Conservation (phyloP, 2,329 filamentous ascomycete genomes). For the Stagonosporopsis chrysanthemi region DNA sequence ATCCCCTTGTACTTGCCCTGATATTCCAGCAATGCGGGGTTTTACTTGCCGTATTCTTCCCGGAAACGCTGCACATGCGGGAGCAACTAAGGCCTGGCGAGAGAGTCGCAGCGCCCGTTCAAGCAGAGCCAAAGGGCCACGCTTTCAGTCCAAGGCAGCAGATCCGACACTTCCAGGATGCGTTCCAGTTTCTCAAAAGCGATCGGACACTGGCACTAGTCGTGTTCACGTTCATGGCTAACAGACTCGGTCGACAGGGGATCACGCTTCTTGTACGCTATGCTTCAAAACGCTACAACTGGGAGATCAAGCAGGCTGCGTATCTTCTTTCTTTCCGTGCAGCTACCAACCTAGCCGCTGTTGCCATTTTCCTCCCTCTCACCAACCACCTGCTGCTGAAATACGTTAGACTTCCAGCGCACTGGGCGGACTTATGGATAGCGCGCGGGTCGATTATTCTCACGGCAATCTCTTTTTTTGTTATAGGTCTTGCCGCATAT, state of each 20-base stretch:
- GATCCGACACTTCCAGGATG: constrained; percentile 45
- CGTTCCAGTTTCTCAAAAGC: constrained; percentile 51
- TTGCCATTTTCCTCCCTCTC: constrained; percentile 56
- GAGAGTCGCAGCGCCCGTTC: constrained; percentile 19
- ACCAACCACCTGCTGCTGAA: constrained; percentile 50
- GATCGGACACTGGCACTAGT: constrained; percentile 54
- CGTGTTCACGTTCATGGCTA: constrained; percentile 56
- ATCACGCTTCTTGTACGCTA: constrained; percentile 60
- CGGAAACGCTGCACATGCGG: constrained; percentile 47
- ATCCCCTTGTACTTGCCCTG: constrained; percentile 42
- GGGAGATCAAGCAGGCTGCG: constrained; percentile 54
- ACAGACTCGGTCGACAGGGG: constrained; percentile 57
- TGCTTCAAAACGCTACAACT: constrained; percentile 59
- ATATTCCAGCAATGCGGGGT: constrained; percentile 39
- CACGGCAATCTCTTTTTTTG: constrained; percentile 54
- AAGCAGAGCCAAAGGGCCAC: constrained; percentile 16
- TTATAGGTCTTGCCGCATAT: constrained; percentile 56
- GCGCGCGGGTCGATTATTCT: constrained; percentile 56
- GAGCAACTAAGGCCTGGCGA: constrained; percentile 40
- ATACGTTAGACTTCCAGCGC: constrained; percentile 46
- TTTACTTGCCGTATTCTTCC: constrained; percentile 38
- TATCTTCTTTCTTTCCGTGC: constrained; percentile 57
- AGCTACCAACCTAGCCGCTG: constrained; percentile 56
- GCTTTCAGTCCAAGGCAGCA: constrained; percentile 39
- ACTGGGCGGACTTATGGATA: constrained; percentile 56